Conservation (phyloP, 345 rosid genomes). For the Lepidium sativum region DNA sequence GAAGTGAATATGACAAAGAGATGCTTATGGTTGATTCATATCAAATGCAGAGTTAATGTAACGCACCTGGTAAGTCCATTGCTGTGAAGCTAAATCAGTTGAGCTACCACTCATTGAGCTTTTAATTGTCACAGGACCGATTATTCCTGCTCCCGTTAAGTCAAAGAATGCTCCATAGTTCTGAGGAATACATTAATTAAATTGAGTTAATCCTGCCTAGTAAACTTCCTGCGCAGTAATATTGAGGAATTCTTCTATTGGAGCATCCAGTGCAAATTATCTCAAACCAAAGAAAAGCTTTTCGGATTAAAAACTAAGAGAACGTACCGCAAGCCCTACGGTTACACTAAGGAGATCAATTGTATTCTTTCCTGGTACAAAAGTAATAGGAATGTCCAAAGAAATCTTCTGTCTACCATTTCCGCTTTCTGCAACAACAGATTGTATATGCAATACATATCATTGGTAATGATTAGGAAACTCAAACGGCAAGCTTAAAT, state of each 20-base stretch:
- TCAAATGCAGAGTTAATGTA: neutral
- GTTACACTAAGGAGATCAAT: constrained; percentile 83
- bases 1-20: neutral
- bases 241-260: neutral
- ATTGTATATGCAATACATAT: neutral
- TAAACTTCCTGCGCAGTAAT: neutral
- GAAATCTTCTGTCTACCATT: constrained; percentile 45
- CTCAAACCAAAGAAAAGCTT: neutral
- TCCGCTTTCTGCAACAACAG: constrained; percentile 51
- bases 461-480: neutral
- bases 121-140: constrained; percentile 76
- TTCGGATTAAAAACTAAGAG: neutral
- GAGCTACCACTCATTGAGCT: constrained; percentile 44
- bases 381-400: constrained; percentile 53
- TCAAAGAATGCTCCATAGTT: constrained; percentile 90
- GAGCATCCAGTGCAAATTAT: neutral
- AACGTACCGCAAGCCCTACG: constrained; percentile 84
- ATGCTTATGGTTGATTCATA: neutral
- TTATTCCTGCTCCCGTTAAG: constrained; percentile 68
- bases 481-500: neutral
- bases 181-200: constrained; percentile 31
- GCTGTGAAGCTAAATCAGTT: constrained; percentile 54
- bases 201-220: neutral
- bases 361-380: constrained; percentile 61
- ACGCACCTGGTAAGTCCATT: constrained; percentile 86